Base-by-base conservation (phyloP, 208 protist species). In the Wallacemonas rigidus region DNA sequence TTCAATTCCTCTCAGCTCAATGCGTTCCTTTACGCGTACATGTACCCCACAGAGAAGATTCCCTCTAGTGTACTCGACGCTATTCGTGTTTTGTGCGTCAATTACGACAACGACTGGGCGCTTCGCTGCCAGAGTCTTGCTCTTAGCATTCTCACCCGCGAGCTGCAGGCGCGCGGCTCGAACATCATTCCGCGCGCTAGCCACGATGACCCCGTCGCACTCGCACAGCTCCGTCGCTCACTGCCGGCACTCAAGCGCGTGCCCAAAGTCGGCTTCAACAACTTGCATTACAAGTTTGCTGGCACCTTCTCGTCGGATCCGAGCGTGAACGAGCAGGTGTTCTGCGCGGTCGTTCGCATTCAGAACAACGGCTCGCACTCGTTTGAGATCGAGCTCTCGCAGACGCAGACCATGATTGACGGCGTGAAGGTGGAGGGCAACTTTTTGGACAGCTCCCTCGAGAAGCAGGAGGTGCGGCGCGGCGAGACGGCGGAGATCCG, bases 361-460 rank as follows among this genome's bases (percentile, higher is more conserved):
- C 76, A 79, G 50, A 94, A 94, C 79, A 81, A 81, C 61, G 89
- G 89, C 43, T 76, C 60, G 41, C 73, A 79, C 26, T 45, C 70
- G 17, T 87, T 85, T 71, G 71, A 69, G 15, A 48, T 90, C 3
- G 81, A 86, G 48, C 69, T 94, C n/a, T 67, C 72, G 38, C 85
- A 94, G 69, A 90, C 82, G 63, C 85, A 90, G 72, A 89, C 85
- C 2, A 72, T 94, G 45, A 87, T 94, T 69, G 86, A 94, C 68
- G 86, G 86, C 15, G 78, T 91, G 44, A 64, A 36, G 45, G 83
- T 82, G 67, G 75, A 83, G 47, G 82, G 84, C 51, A 76, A 78
- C 63, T 90, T 79, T 67, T 36, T 94, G 70, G 64, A 85, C 65
- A 79, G 74, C 40, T 72, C 74, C 11, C 12, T 85, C 14, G 74